phyloP scores from a whole-genome alignment of 768 basidiomycete species.

The Tulasnella calospora region DNA sequence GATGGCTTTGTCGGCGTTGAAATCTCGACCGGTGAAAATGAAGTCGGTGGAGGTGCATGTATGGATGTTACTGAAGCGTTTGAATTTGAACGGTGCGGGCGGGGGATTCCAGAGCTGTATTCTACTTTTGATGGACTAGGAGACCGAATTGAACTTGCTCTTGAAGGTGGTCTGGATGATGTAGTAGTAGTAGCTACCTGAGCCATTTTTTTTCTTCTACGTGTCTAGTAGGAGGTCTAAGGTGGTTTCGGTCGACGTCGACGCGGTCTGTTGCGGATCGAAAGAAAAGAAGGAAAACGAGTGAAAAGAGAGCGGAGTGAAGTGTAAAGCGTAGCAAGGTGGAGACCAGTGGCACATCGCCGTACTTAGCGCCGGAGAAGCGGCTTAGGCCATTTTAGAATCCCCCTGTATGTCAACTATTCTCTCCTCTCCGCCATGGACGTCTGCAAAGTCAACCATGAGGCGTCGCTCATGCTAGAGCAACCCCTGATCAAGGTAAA shows the following conservation, averaged over 20 bases:
- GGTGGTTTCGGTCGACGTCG: background rate
- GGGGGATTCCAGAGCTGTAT: background rate
- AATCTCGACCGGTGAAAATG: background rate
- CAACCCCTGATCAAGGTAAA: constrained; percentile 74
- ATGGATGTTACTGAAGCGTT: background rate
- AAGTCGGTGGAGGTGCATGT: background rate
- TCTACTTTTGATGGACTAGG: constrained; percentile 6
- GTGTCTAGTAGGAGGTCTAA: background rate
- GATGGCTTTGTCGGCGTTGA: constrained; percentile 2
- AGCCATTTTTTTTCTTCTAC: constrained; percentile 2
- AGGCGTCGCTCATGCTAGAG: constrained; percentile 75
- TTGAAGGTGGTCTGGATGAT: constrained; percentile 7
- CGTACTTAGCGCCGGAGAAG: background rate
- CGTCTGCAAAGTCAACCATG: constrained; percentile 54
- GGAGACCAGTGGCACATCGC: background rate
- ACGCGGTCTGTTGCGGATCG: background rate
- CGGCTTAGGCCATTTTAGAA: background rate
- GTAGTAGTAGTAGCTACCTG: constrained; percentile 13
- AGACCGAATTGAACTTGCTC: constrained; percentile 16
- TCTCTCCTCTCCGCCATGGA: constrained; percentile 14
- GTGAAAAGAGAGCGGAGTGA: constrained; percentile 8
- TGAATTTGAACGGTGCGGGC: background rate
- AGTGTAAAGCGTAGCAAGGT: background rate
- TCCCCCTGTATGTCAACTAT: background rate
- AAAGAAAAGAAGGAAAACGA: background rate